Evolutionary conservation across 768 basidiomycete genomes (phyloP).

Genomic region (Suillus variegatus): DNA sequence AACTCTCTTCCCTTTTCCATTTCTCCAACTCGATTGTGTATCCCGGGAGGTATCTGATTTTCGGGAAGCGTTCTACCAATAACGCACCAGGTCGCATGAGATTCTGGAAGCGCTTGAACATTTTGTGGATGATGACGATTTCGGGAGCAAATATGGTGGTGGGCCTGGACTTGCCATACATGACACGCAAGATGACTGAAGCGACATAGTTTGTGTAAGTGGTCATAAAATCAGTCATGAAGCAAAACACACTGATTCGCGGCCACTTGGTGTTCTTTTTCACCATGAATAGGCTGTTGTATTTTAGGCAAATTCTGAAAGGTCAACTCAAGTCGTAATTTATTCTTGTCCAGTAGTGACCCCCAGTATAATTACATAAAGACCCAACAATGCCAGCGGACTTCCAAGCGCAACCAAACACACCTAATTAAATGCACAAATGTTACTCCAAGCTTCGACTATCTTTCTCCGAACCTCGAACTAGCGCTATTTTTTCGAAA

Average conservation of each 20-base stretch:
- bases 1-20: slow-evolving; percentile 57
- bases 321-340: too few relatives aligned
- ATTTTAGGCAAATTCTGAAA: too few relatives aligned
- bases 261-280: slow-evolving; percentile 49
- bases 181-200: slow-evolving; percentile 36
- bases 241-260: slow-evolving; percentile 47
- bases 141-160: slow-evolving; percentile 9
- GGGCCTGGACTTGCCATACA: slow-evolving; percentile 35
- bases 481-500: too few relatives aligned
- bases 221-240: slow-evolving; percentile 45
- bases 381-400: too few relatives aligned
- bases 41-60: slow-evolving; percentile 54
- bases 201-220: too few relatives aligned
- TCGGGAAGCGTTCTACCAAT: slow-evolving; percentile 37
- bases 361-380: neutral
- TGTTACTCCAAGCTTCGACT: too few relatives aligned
- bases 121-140: slow-evolving; percentile 27
- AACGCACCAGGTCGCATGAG: slow-evolving; percentile 38
- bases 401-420: too few relatives aligned
- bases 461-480: too few relatives aligned
- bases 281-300: too few relatives aligned
- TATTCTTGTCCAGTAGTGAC: too few relatives aligned
- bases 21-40: slow-evolving; percentile 57
- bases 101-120: slow-evolving; percentile 36
- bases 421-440: too few relatives aligned